Evolutionary conservation across 2,329 filamentous ascomycete genomes (phyloP), one percentile per base, ranked within the genome.

Genomic region (Beauveria varroae): DNA sequence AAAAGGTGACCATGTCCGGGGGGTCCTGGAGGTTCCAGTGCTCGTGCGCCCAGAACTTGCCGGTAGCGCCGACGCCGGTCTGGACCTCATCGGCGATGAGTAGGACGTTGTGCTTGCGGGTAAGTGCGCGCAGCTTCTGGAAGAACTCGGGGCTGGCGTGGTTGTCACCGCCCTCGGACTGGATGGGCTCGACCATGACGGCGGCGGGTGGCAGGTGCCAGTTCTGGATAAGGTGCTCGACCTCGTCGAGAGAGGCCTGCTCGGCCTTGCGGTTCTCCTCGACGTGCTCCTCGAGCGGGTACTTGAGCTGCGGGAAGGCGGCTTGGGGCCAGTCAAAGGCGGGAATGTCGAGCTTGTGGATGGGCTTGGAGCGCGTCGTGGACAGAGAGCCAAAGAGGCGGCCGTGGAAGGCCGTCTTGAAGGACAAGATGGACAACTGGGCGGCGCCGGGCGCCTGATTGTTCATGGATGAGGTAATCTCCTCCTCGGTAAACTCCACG

Each of bases 1-100:
- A 90, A 79, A 96, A 96, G 62, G 92, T 96, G 50, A 96, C 92
- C 81, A 96, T 95, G 79, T 96, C 92, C 0, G 92, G 92, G 9
- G 92, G 90, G 41, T 86, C 78, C 55, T 81, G 71, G 49, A 96
- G 83, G 74, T 89, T 83, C 92, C 92, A 96, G 86, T 96, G 93
- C 70, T 96, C 91, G 79, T 96, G 93, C 9, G 93, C 92, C 92
- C 92, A 96, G 86, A 96, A 96, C 75, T 90, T 92, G 68, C 92
- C 92, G 0, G 92, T 96, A 44, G 93, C 91, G 68, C 93, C 93
- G 28, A 96, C 88, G 72, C 92, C 93, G 7, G 92, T 96, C 78
- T 96, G 92, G 12, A 96, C 92, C 78, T 96, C 92, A 73, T 96
- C 92, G 65, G 96, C 92, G 71, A 96, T 96, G 74, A 96, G 80